A percentile compares a stretch with the other conserved stretches of the same genome.
Evolutionary conservation across 2,329 filamentous ascomycete genomes (phyloP).

Genomic region (Pseudopithomyces chartarum): DNA sequence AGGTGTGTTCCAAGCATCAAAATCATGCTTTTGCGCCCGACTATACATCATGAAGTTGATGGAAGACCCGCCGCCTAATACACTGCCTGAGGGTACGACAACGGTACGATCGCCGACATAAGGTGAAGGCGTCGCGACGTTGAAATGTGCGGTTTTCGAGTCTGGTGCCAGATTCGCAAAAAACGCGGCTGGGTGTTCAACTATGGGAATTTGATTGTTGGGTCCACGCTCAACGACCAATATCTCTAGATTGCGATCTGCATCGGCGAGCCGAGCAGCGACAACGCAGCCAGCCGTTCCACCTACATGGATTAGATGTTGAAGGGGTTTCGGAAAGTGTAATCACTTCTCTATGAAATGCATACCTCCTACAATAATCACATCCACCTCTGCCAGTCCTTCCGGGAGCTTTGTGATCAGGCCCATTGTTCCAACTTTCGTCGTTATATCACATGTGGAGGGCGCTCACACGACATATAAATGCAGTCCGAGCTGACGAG

Average conservation of each 20-base stretch:
- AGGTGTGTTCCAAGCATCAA: conserved; percentile 58
- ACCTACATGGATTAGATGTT: conserved; percentile 46
- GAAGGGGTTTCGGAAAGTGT: conserved; percentile 44
- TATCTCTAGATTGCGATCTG: conserved; percentile 56
- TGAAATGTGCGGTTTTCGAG: conserved; percentile 59
- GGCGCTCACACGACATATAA: too few species aligned
- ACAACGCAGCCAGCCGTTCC: conserved; percentile 56
- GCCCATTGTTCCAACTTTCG: too few species aligned
- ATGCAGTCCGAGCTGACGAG: too few species aligned
- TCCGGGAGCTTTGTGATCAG: conserved; percentile 26
- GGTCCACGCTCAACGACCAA: conserved; percentile 60
- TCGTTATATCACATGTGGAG: too few species aligned
- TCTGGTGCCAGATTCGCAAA: conserved; percentile 54
- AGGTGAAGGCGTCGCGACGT: conserved; percentile 53
- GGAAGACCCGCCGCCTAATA: conserved; percentile 64
- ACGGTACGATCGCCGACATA: conserved; percentile 54
- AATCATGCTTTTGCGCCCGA: conserved; percentile 53
- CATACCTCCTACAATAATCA: conserved; percentile 55
- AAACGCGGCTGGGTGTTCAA: conserved; percentile 60
- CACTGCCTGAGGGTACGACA: conserved; percentile 52
- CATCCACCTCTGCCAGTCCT: conserved; percentile 50
- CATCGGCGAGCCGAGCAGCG: conserved; percentile 57
- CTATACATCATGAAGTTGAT: conserved; percentile 53
- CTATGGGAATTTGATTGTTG: conserved; percentile 56
- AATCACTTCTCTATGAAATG: neutral